Conservation (phyloP, 192 early-diverging fungal species). For the Entomortierella parvispora region DNA sequence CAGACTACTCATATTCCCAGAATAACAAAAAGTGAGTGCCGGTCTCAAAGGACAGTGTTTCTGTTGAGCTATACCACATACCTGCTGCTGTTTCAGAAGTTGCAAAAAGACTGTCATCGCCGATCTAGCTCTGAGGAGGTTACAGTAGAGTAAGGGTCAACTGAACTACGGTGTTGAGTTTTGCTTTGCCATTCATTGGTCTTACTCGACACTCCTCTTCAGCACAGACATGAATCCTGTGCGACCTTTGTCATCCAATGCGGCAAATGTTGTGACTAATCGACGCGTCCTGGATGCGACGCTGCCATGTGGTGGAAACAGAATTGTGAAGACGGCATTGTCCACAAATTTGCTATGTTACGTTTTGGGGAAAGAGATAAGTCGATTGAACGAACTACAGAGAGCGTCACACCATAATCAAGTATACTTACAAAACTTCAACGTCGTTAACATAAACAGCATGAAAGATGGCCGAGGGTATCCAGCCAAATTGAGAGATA, state of each 20-base stretch:
- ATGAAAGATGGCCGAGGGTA: slow-evolving; percentile 84
- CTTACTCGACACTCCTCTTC: slow-evolving; percentile 73
- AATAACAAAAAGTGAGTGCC: too few species aligned
- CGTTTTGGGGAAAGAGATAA: neutral
- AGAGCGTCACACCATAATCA: neutral
- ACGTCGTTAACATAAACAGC: slow-evolving; percentile 87
- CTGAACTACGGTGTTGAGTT: neutral
- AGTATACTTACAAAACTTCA: slow-evolving; percentile 71
- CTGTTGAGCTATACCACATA: too few species aligned
- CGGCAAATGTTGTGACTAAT: slow-evolving; percentile 71
- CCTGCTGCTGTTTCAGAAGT: slow-evolving; percentile 72
- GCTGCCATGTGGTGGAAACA: slow-evolving; percentile 70
- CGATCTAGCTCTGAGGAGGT: slow-evolving; percentile 59
- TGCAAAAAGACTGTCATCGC: slow-evolving; percentile 69
- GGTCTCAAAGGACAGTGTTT: neutral
- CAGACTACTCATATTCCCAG: neutral
- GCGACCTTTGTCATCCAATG: slow-evolving; percentile 72
- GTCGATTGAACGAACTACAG: neutral
- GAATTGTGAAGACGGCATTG: slow-evolving; percentile 64
- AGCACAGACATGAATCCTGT: slow-evolving; percentile 83
- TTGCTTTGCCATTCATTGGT: neutral
- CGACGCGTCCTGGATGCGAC: slow-evolving; percentile 69
- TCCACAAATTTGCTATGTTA: slow-evolving; percentile 67
- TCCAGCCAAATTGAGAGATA: slow-evolving; percentile 79
- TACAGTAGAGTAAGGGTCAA: neutral